Percentiles rank a stretch among this genome's conserved stretches.
Evolutionary conservation across 208 protist species (phyloP).

Genomic region (Trypanosoma brucei): DNA sequence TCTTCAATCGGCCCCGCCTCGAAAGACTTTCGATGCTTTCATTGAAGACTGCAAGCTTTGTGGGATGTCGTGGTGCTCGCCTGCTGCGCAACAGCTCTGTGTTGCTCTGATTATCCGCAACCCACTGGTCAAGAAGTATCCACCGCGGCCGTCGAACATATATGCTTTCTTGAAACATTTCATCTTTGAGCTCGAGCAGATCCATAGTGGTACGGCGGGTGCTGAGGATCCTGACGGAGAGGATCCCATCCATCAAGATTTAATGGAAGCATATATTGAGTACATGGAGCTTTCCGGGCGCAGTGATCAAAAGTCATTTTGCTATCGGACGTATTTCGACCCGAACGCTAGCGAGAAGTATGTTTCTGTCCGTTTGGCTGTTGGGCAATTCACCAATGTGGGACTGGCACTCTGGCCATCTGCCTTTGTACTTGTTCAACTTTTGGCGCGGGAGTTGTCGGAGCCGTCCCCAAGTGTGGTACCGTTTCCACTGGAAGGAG

Average conservation of each 20-base stretch:
- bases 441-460: conserved; percentile 54
- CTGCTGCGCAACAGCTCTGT: conserved; percentile 42
- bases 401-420: conserved; percentile 78
- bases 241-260: conserved; percentile 39
- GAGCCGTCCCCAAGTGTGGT: background rate
- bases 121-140: conserved; percentile 45
- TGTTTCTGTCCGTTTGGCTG: conserved; percentile 47
- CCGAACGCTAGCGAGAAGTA: conserved; percentile 19
- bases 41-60: conserved; percentile 45
- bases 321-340: conserved; percentile 66
- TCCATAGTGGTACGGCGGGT: conserved; percentile 17
- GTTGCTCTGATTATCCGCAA: conserved; percentile 51
- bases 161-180: conserved; percentile 58
- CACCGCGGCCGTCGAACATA: conserved; percentile 48
- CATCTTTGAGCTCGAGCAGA: conserved; percentile 49
- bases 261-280: conserved; percentile 67
- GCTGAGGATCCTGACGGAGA: conserved; percentile 13
- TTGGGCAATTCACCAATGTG: conserved; percentile 70
- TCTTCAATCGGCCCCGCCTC: conserved; percentile 61
- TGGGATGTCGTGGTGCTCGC: conserved; percentile 49
- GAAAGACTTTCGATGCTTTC: conserved; percentile 54
- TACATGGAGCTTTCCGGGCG: conserved; percentile 16
- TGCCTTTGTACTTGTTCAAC: conserved; percentile 69
- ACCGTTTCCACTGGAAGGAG: conserved; percentile 15
- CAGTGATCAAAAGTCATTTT: conserved; percentile 24